phyloP scores from a whole-genome alignment of 2,329 filamentous ascomycete species.

The Fusarium setosum region DNA sequence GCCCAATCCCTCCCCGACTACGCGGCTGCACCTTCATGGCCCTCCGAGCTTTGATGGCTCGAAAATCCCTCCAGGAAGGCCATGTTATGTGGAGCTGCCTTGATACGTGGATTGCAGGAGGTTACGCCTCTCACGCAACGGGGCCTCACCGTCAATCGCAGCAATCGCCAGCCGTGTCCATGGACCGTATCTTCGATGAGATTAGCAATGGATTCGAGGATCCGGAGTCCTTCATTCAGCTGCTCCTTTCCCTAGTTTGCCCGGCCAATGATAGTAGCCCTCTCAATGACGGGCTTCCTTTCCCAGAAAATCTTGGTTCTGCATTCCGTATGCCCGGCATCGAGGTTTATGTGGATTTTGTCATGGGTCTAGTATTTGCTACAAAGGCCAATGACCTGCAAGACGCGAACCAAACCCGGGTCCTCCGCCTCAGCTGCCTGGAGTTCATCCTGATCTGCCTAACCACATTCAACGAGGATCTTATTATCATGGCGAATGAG shows the following conservation, averaged over 20 bases:
- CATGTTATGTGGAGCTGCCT: constrained; percentile 83
- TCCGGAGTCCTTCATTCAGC: constrained; percentile 82
- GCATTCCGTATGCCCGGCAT: constrained; percentile 83
- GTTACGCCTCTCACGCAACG: constrained; percentile 55
- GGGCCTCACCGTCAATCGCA: constrained; percentile 48
- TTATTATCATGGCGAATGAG: constrained; percentile 86
- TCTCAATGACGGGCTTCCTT: constrained; percentile 82
- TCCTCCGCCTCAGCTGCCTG: constrained; percentile 83
- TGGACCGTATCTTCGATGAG: constrained; percentile 77
- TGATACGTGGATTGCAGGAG: constrained; percentile 82
- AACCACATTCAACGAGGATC: constrained; percentile 90
- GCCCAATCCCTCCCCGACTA: constrained; percentile 79
- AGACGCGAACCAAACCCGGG: constrained; percentile 75
- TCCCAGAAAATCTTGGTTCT: constrained; percentile 86
- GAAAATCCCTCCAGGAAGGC: constrained; percentile 76
- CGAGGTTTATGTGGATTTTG: constrained; percentile 92
- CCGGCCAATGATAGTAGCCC: constrained; percentile 71
- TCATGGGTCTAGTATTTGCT: constrained; percentile 81
- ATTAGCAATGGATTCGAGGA: constrained; percentile 86
- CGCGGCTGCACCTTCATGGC: constrained; percentile 87
- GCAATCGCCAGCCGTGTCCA: constrained; percentile 53
- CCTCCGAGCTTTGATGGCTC: constrained; percentile 78
- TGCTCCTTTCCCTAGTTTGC: constrained; percentile 78
- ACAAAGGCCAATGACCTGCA: constrained; percentile 72
- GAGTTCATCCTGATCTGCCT: constrained; percentile 85